Evolutionary conservation across 1,284 basidiomycete species (phyloP).

Genomic region (Phlebopus sp.): DNA sequence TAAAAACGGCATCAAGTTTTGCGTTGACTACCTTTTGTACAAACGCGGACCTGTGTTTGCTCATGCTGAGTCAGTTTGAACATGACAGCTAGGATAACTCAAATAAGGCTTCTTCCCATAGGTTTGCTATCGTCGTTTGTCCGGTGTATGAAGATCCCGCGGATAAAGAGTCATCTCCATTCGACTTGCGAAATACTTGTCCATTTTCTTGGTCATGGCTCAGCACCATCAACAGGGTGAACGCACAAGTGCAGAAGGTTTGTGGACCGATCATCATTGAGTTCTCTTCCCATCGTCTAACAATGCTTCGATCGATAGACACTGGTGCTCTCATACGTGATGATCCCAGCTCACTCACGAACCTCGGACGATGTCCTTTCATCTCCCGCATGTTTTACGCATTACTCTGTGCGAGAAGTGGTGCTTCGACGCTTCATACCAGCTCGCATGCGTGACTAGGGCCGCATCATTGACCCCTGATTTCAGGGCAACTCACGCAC

Average conservation of each 20-base stretch:
- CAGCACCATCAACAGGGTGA: constrained; percentile 95
- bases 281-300: background rate
- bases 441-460: constrained; percentile 84
- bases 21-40: constrained; percentile 92
- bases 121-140: constrained; percentile 86
- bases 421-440: constrained; percentile 85
- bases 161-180: constrained; percentile 64
- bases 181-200: constrained; percentile 61
- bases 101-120: constrained; percentile 31
- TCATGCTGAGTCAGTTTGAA: constrained; percentile 82
- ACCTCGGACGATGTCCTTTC: constrained; percentile 52
- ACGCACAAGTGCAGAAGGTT: constrained; percentile 96
- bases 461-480: background rate
- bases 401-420: constrained; percentile 84
- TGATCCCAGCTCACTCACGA: constrained; percentile 72
- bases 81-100: background rate
- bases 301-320: constrained; percentile 51
- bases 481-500: background rate
- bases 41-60: constrained; percentile 93
- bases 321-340: constrained; percentile 85
- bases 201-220: constrained; percentile 94
- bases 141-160: constrained; percentile 84
- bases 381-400: constrained; percentile 67
- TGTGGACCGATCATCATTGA: constrained; percentile 7
- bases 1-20: constrained; percentile 96